Evolutionary conservation across 257 asterid species (phyloP), one percentile per base, ranked within the genome.

Genomic region (Solanum paucissectum): DNA sequence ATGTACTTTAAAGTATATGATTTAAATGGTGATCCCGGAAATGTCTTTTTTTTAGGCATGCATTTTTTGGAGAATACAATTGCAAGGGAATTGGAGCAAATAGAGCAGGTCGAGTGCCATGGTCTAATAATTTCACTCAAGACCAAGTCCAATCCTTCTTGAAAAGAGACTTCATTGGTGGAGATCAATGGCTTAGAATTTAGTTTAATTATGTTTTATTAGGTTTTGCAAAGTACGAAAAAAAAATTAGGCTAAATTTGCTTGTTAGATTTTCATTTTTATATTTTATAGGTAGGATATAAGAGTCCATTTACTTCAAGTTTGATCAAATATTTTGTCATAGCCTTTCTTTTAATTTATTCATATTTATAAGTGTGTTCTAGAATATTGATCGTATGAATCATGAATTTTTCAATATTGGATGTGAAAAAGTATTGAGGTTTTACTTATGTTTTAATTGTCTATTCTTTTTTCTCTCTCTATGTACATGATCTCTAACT

Each of bases 61-160:
- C 89, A 5, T 85, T 76, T 11, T 95, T 97, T 44, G 98, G 94
- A 13, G 98, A 95, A 87, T 95, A 89, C 87, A 81, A 89, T 38
- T 93, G 96, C 90, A 88, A 89, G n/a, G 98, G 99, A 21, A 83
- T 83, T 21, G 99, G 98, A 72, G 95, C 98, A 12, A 89, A 91
- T 69, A 93, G 96, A 79, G 87, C 85, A 3, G 55, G 90, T 5
- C 85, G 95, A 58, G 95, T 87, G 10, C 76, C 90, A n/a, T 97
- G 98, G 98, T 90, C 98, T 1, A 94, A 89, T 87, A 87, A 90
- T 4, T 89, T 93, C 16, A 82, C 20, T 62, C 60, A 81, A 88
- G 21, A 32, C 2, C 90, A 95, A 89, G 98, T 92, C 18, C 87
- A 87, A 66, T 87, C 89, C 6, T 93, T 86, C 88, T 86, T 93